Base-by-base conservation (phyloP, 805 yeast genomes). In the Candida corydali region DNA sequence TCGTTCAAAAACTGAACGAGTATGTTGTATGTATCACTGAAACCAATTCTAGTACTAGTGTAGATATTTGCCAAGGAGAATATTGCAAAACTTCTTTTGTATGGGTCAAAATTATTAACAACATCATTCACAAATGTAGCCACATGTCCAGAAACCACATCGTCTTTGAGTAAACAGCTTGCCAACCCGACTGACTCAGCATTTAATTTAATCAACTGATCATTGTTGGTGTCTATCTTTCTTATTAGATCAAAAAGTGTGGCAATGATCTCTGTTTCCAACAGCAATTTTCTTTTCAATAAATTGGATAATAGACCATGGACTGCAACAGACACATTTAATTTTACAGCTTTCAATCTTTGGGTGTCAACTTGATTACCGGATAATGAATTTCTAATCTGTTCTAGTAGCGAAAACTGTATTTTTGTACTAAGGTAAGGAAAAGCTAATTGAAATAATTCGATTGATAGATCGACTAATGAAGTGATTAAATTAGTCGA, bases 401-500 rank as follows among this genome's bases (percentile, higher is more conserved):
- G 85, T 50, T 91, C 97, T 15, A 93, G 58, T n/a, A 93, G 69
- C 1, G 97, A 87, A 40, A 82, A 80, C 51, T 91, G 97, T 36
- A 93, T 83, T 43, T 86, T 85, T 4, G 76, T 60, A 6, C 89
- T 77, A 46, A 91, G 72, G 40, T 70, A 65, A 0, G 94, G 86
- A 45, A 91, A 82, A 1, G 83, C 69, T 7, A 73, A 52, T 4
- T 85, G 77, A 52, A 88, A 86, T 1, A 89, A 67, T 41, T 82
- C 87, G 50, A 91, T 78, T 0, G 96, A 81, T 2, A 74, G 54
- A 58, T 91, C 96, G n/a, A 87, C 73, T 3, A 85, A 53, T 3
- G 68, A 55, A 0, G 69, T 62, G 3, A 55, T 39, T 17, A 68
- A 47, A 17, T 44, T 47, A 0, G 65, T 40, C 1, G 68, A 47